phyloP scores from a whole-genome alignment of 768 basidiomycete species.

The Mycena vitilis region DNA sequence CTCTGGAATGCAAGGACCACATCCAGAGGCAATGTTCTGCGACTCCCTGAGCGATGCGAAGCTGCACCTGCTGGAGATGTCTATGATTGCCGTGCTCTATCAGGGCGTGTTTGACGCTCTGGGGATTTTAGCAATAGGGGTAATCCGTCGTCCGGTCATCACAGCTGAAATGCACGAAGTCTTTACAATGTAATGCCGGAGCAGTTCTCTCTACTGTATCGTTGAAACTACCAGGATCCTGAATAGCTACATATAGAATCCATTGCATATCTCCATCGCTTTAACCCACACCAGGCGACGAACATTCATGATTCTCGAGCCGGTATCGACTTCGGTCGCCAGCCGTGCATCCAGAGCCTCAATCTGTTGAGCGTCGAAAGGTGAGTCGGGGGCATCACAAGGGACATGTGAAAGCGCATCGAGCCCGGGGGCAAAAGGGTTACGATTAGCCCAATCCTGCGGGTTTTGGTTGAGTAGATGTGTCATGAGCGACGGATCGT shows the following conservation, averaged over 20 bases:
- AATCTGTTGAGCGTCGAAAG: constrained; percentile 4
- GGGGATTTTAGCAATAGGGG: constrained; percentile 5
- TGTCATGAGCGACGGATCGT: constrained; percentile 23
- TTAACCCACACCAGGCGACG: constrained; percentile 6
- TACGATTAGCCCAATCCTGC: constrained; percentile 19
- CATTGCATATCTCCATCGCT: constrained; percentile 9
- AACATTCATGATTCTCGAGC: constrained; percentile 7
- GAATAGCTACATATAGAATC: too few relatives aligned
- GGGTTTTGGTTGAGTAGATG: constrained; percentile 32
- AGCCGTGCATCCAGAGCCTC: not conserved
- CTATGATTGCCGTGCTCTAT: not conserved
- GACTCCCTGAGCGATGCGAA: not conserved
- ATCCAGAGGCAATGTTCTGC: not conserved
- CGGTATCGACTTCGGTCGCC: not conserved
- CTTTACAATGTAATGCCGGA: not conserved
- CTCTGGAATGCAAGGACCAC: not conserved
- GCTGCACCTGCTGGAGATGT: not conserved
- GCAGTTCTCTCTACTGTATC: too few relatives aligned
- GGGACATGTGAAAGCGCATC: constrained; percentile 11
- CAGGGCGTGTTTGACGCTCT: constrained; percentile 13
- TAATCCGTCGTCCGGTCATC: not conserved
- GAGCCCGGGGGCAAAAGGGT: constrained; percentile 18
- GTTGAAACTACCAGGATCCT: too few relatives aligned
- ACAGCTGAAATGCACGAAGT: not conserved
- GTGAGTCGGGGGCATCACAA: constrained; percentile 16